These are phyloP conservation scores for Coleophoma eucalyptorum DNA, from an alignment of 2,329 filamentous ascomycete species.

Conservation along the genomic window DNA sequence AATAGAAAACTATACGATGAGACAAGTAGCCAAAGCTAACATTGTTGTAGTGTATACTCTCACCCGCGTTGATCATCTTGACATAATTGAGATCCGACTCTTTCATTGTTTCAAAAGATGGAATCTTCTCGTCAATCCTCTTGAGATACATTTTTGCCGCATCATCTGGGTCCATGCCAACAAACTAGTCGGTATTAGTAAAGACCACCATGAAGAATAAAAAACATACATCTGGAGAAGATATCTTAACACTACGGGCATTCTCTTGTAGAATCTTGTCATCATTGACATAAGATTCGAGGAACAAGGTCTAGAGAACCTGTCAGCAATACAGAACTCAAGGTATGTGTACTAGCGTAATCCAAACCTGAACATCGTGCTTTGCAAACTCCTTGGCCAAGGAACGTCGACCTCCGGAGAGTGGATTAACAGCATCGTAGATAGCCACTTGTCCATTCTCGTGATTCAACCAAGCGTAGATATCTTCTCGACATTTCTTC, in stretches of 20 bases:
- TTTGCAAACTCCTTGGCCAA: constrained; percentile 97
- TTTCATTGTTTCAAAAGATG: constrained; percentile 94
- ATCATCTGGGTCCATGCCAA: constrained; percentile 87
- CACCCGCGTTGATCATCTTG: constrained; percentile 98
- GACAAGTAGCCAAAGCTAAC: constrained; percentile 95
- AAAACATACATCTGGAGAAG: constrained; percentile 77
- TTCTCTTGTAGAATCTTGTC: constrained; percentile 94
- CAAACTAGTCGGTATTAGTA: constrained; percentile 56
- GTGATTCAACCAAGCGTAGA: constrained; percentile 92
- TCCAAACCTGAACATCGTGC: constrained; percentile 78
- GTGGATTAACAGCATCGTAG: constrained; percentile 95
- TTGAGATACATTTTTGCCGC: constrained; percentile 88
- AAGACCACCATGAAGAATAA: background rate
- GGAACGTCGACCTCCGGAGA: constrained; percentile 74
- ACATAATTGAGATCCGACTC: constrained; percentile 94
- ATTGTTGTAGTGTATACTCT: constrained; percentile 93
- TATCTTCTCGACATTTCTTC: constrained; percentile 95
- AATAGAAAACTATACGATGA: constrained; percentile 96
- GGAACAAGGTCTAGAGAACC: constrained; percentile 76
- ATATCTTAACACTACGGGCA: constrained; percentile 95
- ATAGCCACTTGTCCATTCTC: constrained; percentile 98
- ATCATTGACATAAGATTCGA: constrained; percentile 93
- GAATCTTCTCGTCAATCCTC: constrained; percentile 88
- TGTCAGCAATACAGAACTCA: constrained; percentile 7
- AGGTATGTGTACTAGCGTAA: constrained; percentile 2